phyloP scores from a whole-genome alignment of 2,329 filamentous ascomycete species.

The Nemania sp. region DNA sequence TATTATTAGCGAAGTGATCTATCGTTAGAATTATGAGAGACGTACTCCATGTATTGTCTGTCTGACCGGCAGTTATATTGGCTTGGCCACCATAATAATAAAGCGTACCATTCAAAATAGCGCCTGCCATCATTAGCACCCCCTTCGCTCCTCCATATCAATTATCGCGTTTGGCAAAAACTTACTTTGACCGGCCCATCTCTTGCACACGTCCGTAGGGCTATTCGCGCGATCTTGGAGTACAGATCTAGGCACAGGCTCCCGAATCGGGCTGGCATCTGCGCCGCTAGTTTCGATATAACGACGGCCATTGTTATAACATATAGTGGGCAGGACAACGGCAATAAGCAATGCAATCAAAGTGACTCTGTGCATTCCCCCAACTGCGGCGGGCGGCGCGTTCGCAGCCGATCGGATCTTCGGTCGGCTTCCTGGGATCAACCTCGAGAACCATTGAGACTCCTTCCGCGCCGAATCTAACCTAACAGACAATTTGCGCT shows the following conservation, averaged over 20 bases:
- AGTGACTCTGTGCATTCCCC: slow-evolving; percentile 49
- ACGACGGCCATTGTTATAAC: slow-evolving; percentile 47
- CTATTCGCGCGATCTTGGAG: slow-evolving; percentile 49
- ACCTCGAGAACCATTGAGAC: slow-evolving; percentile 48
- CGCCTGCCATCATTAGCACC: no score
- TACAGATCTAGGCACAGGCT: slow-evolving; percentile 26
- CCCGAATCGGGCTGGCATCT: slow-evolving; percentile 51
- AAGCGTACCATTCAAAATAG: slow-evolving; percentile 68
- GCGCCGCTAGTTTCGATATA: slow-evolving; percentile 48
- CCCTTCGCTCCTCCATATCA: no score
- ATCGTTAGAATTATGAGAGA: neutral
- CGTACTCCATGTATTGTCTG: slow-evolving; percentile 70
- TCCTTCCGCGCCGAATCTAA: slow-evolving; percentile 26
- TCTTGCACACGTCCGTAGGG: slow-evolving; percentile 60
- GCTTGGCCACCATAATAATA: slow-evolving; percentile 76
- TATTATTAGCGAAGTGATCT: slow-evolving; percentile 20
- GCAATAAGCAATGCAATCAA: slow-evolving; percentile 55
- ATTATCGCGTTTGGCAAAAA: no score
- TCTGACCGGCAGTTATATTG: slow-evolving; percentile 60
- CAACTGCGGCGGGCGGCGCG: slow-evolving; percentile 46
- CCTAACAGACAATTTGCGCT: slow-evolving; percentile 33
- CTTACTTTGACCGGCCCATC: slow-evolving; percentile 68
- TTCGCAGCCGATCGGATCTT: slow-evolving; percentile 49
- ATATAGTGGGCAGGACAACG: slow-evolving; percentile 52
- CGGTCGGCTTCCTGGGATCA: slow-evolving; percentile 46